phyloP scores from a whole-genome alignment of 202 grass and related monocot genomes.

The Alloteropsis angusta region DNA sequence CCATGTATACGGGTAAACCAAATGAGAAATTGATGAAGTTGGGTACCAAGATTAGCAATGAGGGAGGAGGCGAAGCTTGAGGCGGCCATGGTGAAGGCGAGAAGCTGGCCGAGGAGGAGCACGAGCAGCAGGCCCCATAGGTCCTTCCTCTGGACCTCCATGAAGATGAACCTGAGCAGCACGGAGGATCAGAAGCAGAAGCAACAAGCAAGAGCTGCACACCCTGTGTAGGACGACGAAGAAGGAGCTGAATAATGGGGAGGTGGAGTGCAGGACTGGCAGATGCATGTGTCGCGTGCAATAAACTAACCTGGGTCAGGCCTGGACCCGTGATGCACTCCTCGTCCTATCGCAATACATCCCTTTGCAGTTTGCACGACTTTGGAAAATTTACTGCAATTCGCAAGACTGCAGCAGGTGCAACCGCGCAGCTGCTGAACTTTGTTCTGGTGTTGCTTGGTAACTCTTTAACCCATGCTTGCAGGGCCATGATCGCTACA shows the following conservation, averaged over 20 bases:
- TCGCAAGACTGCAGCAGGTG: too few relatives aligned
- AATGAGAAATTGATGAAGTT: too few relatives aligned
- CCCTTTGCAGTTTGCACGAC: neutral
- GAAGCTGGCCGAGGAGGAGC: slow-evolving; percentile 63
- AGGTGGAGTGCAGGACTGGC: neutral
- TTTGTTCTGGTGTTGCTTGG: neutral
- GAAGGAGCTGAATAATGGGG: neutral
- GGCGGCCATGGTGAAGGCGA: slow-evolving; percentile 57
- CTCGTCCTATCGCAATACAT: too few relatives aligned
- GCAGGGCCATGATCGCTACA: too few relatives aligned
- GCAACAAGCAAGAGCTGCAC: neutral
- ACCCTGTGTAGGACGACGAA: neutral
- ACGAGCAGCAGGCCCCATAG: slow-evolving; percentile 39
- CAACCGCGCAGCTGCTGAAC: too few relatives aligned
- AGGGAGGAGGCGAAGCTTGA: slow-evolving; percentile 64
- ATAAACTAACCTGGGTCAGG: neutral
- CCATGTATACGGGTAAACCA: too few relatives aligned
- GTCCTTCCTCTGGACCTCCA: slow-evolving; percentile 37
- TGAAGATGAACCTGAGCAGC: neutral
- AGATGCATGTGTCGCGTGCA: slow-evolving; percentile 9
- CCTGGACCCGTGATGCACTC: neutral
- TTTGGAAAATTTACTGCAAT: neutral
- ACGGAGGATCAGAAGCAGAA: neutral
- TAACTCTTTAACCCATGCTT: too few relatives aligned
- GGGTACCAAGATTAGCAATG: slow-evolving; percentile 68